phyloP scores from a whole-genome alignment of 129 eudicot species.

The Chrysanthemum seticuspe region DNA sequence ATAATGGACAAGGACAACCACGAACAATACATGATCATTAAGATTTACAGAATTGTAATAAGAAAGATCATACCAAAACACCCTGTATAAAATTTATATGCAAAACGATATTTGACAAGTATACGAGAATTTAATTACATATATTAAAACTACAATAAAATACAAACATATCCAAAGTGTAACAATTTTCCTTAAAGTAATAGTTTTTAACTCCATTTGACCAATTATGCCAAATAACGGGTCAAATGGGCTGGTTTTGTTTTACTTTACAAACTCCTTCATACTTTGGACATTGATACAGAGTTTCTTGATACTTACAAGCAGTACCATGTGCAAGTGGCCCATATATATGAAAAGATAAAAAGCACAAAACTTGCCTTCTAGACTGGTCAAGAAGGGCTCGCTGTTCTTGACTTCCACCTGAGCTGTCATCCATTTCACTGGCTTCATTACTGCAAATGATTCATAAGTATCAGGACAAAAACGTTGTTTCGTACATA shows the following conservation, averaged over 20 bases:
- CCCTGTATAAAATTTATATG: background rate
- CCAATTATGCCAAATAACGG: background rate
- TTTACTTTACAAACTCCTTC: background rate
- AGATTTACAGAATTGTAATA: background rate
- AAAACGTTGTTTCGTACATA: background rate
- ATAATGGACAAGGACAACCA: background rate
- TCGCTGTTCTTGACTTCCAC: slow-evolving; percentile 57
- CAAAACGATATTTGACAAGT: background rate
- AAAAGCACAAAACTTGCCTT: slow-evolving; percentile 45
- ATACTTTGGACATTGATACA: background rate
- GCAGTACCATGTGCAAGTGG: slow-evolving; percentile 2
- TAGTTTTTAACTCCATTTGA: too few relatives aligned
- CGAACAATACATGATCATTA: slow-evolving; percentile 4
- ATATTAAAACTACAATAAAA: background rate
- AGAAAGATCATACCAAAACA: background rate
- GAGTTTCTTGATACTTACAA: background rate
- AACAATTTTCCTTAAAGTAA: too few relatives aligned
- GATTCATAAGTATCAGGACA: background rate
- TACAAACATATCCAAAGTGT: background rate
- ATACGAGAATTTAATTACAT: background rate
- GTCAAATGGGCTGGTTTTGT: background rate
- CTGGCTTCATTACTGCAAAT: slow-evolving; percentile 53
- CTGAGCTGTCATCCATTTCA: slow-evolving; percentile 54
- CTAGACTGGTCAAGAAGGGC: slow-evolving; percentile 78
- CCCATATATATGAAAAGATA: slow-evolving; percentile 3